These are phyloP conservation scores for Paracamarosporium sp. DNA, from an alignment of 2,329 filamentous ascomycete species.

Conservation along the genomic window DNA sequence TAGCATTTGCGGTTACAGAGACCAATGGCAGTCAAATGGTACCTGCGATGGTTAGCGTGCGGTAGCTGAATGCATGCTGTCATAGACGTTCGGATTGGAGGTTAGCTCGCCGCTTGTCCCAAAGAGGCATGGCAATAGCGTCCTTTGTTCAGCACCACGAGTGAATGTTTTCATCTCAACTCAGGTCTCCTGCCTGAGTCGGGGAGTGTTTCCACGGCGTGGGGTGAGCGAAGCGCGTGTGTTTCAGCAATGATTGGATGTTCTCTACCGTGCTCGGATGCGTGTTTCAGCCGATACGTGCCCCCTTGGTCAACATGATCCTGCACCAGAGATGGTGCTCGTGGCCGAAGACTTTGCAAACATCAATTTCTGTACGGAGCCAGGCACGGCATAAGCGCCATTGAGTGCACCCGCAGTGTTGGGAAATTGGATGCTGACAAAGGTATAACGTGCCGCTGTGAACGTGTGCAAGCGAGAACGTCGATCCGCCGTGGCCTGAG, in stretches of 20 bases:
- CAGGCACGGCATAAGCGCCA: neutral
- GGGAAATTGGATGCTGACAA: constrained; percentile 4
- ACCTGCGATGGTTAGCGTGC: neutral
- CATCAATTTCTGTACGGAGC: neutral
- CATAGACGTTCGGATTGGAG: constrained; percentile 28
- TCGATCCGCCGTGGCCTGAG: neutral
- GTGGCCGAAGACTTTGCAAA: neutral
- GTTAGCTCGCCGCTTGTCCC: constrained; percentile 31
- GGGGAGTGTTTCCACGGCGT: too few species aligned
- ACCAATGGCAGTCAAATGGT: constrained; percentile 11
- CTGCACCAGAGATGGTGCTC: too few species aligned
- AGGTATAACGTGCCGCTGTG: neutral
- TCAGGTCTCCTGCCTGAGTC: too few species aligned
- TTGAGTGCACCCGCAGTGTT: neutral
- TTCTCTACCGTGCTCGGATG: too few species aligned
- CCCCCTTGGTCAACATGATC: too few species aligned
- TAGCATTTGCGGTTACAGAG: neutral
- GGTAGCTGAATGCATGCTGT: constrained; percentile 35
- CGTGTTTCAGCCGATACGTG: too few species aligned
- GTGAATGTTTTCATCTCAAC: neutral
- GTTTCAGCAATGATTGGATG: too few species aligned
- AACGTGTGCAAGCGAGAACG: neutral
- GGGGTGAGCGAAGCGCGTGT: too few species aligned
- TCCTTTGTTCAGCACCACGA: neutral
- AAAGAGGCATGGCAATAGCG: constrained; percentile 5